A percentile compares a stretch with the other conserved stretches of the same genome.
Evolutionary conservation across 805 yeast genomes (phyloP).

Genomic region (Candida vartiovaarae): DNA sequence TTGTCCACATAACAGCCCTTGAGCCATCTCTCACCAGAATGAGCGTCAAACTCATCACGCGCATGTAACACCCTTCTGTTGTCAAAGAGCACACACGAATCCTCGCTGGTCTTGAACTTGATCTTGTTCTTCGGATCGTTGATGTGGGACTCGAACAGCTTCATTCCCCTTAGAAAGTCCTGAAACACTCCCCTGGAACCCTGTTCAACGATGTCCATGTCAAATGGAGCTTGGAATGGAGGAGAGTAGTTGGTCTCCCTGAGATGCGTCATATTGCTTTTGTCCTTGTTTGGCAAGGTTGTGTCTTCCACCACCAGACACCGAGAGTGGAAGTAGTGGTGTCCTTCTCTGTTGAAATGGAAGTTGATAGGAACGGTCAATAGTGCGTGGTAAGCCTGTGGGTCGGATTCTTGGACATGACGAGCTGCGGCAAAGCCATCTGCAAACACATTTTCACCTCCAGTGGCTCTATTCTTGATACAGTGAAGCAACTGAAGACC

Average conservation of each 20-base stretch:
- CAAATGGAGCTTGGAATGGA: constrained; percentile 78
- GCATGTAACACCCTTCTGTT: constrained; percentile 69
- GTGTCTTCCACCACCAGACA: constrained; percentile 57
- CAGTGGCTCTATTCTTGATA: constrained; percentile 42
- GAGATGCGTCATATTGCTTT: constrained; percentile 26
- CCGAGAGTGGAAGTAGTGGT: constrained; percentile 53
- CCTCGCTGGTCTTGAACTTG: constrained; percentile 46
- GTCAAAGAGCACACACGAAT: constrained; percentile 60
- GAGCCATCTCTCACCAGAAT: constrained; percentile 53
- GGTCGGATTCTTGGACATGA: constrained; percentile 47
- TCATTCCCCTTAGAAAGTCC: constrained; percentile 53
- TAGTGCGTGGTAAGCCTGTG: constrained; percentile 57
- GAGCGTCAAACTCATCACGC: constrained; percentile 40
- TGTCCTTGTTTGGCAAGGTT: constrained; percentile 7
- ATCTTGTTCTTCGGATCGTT: constrained; percentile 47
- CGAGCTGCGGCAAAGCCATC: constrained; percentile 65
- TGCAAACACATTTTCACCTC: constrained; percentile 64
- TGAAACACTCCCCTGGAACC: constrained; percentile 38
- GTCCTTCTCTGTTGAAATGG: constrained; percentile 57
- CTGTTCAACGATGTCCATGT: constrained; percentile 34
- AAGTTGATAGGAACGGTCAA: constrained; percentile 58
- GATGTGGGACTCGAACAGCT: constrained; percentile 52
- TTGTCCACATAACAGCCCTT: constrained; percentile 73
- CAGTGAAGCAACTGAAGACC: constrained; percentile 67
- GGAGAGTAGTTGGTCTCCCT: constrained; percentile 69